Base-by-base conservation (phyloP, 306 rosid genomes). In the Cyclanthera cordifolia region DNA sequence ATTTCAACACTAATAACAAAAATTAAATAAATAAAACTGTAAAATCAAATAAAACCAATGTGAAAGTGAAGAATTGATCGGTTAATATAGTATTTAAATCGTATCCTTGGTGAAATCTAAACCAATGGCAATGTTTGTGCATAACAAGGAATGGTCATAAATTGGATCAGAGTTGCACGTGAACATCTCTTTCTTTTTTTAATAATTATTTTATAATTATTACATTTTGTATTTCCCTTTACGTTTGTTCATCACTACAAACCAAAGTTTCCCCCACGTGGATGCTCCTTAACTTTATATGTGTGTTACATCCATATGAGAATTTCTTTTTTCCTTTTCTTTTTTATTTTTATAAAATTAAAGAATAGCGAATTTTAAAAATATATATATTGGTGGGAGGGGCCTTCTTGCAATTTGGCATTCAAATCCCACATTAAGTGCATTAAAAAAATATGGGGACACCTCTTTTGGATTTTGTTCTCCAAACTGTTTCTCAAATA, bases 241-340 rank as follows among this genome's bases (percentile, higher is more conserved):
- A 8, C 61, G 61, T 32, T 32, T 59, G 47, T 30, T 59, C 24
- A n/a, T 54, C 67, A 17, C 46, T 61, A 61, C 27, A 61, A 2
- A 61, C 49, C 68, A 61, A 61, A 61, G 37, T 49, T 61, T 61
- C 28, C 68, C 68, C 68, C 68, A 61, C 68, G 68, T 61, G 68
- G 68, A 32, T n/a, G 8, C 66, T 32, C 24, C 66, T 59, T 58
- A 52, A 56, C 63, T 56, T 56, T 56, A 25, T 53, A 1, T 4
- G 0, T 20, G 20, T 12, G 20, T 51, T 51, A 51, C 53, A 49
- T 49, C 53, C 53, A 21, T 21, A 49, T 49, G 24, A 1, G 24
- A 10, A 17, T 50, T 13, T n/a, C 1, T 41, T 41, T 1, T 41
- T 32, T 0, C 6, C 6, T 34, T 57, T 6, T 6, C 15, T 7